These are phyloP conservation scores for Agastache rugosa DNA, from an alignment of 257 asterid genomes.

Conservation along the genomic window DNA sequence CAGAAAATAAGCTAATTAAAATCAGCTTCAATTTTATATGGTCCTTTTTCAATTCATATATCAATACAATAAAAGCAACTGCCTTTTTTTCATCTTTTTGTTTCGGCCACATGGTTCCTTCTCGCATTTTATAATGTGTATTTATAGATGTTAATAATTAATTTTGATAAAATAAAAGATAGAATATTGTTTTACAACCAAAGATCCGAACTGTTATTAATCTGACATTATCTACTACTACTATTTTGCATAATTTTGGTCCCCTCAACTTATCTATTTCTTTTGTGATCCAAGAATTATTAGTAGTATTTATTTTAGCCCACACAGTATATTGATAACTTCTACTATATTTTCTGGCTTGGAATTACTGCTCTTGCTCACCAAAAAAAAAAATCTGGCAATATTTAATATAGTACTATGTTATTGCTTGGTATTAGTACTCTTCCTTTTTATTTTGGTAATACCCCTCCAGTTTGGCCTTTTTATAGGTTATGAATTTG, in stretches of 20 bases:
- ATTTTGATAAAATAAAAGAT: too few relatives aligned
- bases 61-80: background rate
- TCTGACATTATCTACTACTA: background rate
- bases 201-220: background rate
- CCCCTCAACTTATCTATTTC: background rate
- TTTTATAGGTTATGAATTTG: too few relatives aligned
- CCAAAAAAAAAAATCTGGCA: background rate
- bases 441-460: too few relatives aligned
- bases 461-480: too few relatives aligned
- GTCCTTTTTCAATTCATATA: background rate
- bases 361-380: background rate
- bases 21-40: constrained; percentile 2
- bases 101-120: constrained; percentile 29
- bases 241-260: background rate
- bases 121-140: background rate
- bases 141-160: background rate
- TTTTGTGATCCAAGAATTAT: background rate
- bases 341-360: background rate
- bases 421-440: too few relatives aligned
- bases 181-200: background rate
- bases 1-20: constrained; percentile 2
- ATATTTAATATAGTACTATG: too few relatives aligned
- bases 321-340: background rate
- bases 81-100: constrained; percentile 20
- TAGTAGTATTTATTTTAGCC: too few relatives aligned